Percentiles rank a stretch among this genome's conserved stretches.
Conservation (phyloP, 805 yeast genomes). For the Monosporozyma siamensis region DNA sequence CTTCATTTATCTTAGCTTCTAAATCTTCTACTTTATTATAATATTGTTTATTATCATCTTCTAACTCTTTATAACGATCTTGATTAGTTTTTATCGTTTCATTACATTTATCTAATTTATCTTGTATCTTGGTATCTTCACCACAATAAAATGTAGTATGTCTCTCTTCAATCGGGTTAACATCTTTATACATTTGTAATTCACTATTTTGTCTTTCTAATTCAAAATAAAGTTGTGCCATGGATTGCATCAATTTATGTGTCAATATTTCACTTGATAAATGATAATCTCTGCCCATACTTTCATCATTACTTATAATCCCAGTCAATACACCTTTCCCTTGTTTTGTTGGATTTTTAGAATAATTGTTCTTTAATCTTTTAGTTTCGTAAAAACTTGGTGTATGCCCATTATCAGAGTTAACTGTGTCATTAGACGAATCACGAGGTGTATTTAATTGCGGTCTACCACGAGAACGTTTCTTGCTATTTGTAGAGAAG, state of each 20-base stretch:
- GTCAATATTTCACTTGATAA: constrained; percentile 40
- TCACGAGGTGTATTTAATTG: not conserved
- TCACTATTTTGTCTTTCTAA: constrained; percentile 40
- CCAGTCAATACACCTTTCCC: constrained; percentile 42
- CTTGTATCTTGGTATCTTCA: constrained; percentile 38
- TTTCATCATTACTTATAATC: constrained; percentile 34
- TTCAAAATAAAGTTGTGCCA: constrained; percentile 40
- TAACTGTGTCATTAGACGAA: not conserved
- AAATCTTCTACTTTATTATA: constrained; percentile 21
- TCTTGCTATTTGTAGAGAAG: constrained; percentile 18
- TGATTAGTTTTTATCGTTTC: constrained; percentile 10
- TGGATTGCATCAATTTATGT: constrained; percentile 51
- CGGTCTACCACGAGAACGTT: constrained; percentile 19
- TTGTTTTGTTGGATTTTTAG: constrained; percentile 57
- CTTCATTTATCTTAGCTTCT: constrained; percentile 11
- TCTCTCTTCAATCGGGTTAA: constrained; percentile 33
- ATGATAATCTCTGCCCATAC: constrained; percentile 26
- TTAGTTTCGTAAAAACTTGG: constrained; percentile 47
- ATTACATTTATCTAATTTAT: constrained; percentile 38
- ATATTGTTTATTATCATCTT: constrained; percentile 24
- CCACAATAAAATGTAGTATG: constrained; percentile 36
- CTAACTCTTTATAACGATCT: constrained; percentile 26
- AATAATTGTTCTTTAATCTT: constrained; percentile 56
- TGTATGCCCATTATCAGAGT: constrained; percentile 1
- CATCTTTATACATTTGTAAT: constrained; percentile 35